Percentiles rank a stretch among this genome's conserved stretches.
These are phyloP conservation scores for Karstenula rhodostoma DNA, from an alignment of 2,329 filamentous ascomycete genomes.

Conservation along the genomic window DNA sequence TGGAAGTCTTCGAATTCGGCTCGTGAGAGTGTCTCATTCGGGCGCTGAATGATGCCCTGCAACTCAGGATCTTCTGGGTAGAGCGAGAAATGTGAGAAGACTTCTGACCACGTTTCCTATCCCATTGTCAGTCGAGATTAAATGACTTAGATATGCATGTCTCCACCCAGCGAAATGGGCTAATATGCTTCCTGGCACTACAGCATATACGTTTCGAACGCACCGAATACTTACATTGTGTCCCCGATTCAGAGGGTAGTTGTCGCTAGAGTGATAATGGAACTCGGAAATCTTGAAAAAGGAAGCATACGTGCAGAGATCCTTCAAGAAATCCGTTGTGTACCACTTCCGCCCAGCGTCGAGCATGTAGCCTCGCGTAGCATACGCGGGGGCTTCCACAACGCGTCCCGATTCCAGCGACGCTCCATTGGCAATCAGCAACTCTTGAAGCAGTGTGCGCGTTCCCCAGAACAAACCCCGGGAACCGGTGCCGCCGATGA, in stretches of 20 bases:
- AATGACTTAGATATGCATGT: constrained; percentile 40
- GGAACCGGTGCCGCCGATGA: constrained; percentile 54
- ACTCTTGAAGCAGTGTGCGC: constrained; percentile 55
- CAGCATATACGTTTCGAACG: background rate
- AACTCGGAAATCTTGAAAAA: constrained; percentile 61
- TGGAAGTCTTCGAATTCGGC: constrained; percentile 48
- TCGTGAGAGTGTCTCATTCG: constrained; percentile 47
- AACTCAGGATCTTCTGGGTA: constrained; percentile 47
- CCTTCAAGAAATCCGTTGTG: constrained; percentile 51
- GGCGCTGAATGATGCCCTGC: constrained; percentile 43
- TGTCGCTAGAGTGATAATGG: constrained; percentile 60
- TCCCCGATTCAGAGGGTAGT: constrained; percentile 58
- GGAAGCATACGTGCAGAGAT: constrained; percentile 55
- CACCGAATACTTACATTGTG: constrained; percentile 41
- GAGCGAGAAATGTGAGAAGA: constrained; percentile 57
- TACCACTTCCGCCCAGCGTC: constrained; percentile 58
- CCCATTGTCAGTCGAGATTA: constrained; percentile 49
- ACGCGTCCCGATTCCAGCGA: constrained; percentile 38
- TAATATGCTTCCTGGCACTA: background rate
- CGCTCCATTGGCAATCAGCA: constrained; percentile 47
- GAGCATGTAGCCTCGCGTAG: constrained; percentile 56
- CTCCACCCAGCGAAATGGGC: background rate
- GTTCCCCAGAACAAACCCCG: constrained; percentile 60
- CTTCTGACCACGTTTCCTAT: constrained; percentile 54
- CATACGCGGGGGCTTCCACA: constrained; percentile 54